These are phyloP conservation scores for Poa annua DNA, from an alignment of 176 grass and related monocot species.

Conservation along the genomic window DNA sequence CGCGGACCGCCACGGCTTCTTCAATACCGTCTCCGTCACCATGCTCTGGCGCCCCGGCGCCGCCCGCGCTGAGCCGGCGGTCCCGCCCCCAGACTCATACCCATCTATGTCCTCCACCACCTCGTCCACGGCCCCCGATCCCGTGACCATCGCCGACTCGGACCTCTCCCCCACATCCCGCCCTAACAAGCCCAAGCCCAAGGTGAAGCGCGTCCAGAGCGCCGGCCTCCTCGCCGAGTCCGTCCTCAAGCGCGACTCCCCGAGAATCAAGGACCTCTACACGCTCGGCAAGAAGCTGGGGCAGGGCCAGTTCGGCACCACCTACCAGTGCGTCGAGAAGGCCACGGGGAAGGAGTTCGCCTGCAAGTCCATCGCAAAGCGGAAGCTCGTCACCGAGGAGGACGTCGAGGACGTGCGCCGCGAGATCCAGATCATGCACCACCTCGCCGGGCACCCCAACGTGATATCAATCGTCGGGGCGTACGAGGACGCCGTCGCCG, in stretches of 20 bases:
- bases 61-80: constrained; percentile 26
- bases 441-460: constrained; percentile 80
- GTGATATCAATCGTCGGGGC: constrained; percentile 59
- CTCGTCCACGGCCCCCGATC: constrained; percentile 41
- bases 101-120: constrained; percentile 15
- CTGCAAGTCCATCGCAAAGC: constrained; percentile 95
- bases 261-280: constrained; percentile 67
- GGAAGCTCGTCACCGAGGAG: constrained; percentile 91
- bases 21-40: constrained; percentile 54
- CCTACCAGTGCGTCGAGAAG: constrained; percentile 66
- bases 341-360: constrained; percentile 64
- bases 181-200: constrained; percentile 32
- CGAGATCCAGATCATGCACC: constrained; percentile 99
- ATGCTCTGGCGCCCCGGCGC: constrained; percentile 58
- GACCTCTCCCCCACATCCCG: constrained; percentile 37
- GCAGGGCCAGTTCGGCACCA: constrained; percentile 76
- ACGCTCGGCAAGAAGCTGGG: constrained; percentile 61
- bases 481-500: constrained; percentile 73
- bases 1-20: constrained; percentile 52
- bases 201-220: constrained; percentile 62
- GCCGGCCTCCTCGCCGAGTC: constrained; percentile 61
- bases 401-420: constrained; percentile 95
- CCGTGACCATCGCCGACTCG: constrained; percentile 47
- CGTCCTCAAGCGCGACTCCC: constrained; percentile 59
- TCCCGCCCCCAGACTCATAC: neutral